These are phyloP conservation scores for Hamamelis virginiana DNA, from an alignment of 164 flowering plant genomes.

Conservation along the genomic window DNA sequence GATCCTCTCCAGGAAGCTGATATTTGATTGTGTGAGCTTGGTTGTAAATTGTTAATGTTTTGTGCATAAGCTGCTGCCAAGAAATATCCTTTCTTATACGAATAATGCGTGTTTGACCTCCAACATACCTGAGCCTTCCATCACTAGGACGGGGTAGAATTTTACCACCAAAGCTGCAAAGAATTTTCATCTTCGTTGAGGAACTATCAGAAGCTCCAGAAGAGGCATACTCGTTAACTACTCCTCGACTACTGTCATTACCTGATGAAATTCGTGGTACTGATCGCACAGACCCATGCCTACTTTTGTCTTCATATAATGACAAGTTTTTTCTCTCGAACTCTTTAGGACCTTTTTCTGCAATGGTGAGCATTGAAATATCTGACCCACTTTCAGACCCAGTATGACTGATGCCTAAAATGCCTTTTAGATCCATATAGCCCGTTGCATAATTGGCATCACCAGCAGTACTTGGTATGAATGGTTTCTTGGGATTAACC, in stretches of 20 bases:
- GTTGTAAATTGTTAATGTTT: constrained; percentile 27
- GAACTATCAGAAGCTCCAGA: constrained; percentile 29
- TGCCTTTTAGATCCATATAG: constrained; percentile 39
- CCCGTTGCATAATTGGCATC: constrained; percentile 28
- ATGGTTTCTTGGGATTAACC: constrained; percentile 25
- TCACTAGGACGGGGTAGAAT: constrained; percentile 51
- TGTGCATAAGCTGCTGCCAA: constrained; percentile 43
- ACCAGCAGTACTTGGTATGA: constrained; percentile 15
- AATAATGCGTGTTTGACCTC: constrained; percentile 50
- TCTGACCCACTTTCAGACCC: constrained; percentile 46
- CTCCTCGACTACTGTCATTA: constrained; percentile 16
- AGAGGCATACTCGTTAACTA: constrained; percentile 20
- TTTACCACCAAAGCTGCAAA: constrained; percentile 56
- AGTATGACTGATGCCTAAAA: constrained; percentile 33
- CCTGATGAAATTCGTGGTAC: constrained; percentile 21
- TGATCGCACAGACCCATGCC: constrained; percentile 23
- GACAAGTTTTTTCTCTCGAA: constrained; percentile 23
- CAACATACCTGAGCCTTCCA: constrained; percentile 52
- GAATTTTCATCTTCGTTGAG: constrained; percentile 33
- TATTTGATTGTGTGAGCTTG: constrained; percentile 37
- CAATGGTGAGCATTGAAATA: constrained; percentile 21
- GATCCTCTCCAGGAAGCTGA: constrained; percentile 58
- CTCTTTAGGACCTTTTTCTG: constrained; percentile 31
- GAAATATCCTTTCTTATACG: constrained; percentile 38
- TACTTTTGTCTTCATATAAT: constrained; percentile 20